A percentile compares a stretch with the other conserved stretches of the same genome.
phyloP scores from a whole-genome alignment of 805 yeast species.

The Isabelozyma rhagii region DNA sequence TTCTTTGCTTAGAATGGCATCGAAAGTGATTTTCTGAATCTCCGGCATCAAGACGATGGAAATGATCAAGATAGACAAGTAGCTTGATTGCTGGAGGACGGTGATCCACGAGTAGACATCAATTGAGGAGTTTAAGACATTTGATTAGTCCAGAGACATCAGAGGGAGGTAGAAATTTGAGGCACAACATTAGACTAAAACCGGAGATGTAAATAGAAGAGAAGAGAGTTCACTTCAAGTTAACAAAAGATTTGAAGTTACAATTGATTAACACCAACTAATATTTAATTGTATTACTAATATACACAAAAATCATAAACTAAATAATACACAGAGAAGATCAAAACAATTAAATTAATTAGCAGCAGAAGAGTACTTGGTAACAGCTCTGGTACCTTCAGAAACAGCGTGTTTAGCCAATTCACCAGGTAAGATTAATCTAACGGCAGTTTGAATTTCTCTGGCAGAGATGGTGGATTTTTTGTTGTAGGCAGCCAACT shows the following conservation, averaged over 20 bases:
- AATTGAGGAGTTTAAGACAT: no score
- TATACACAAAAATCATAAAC: not conserved
- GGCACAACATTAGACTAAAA: no score
- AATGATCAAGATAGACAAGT: slow-evolving; percentile 41
- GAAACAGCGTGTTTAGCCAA: slow-evolving; percentile 40
- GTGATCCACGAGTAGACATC: slow-evolving; percentile 14
- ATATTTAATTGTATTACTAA: not conserved
- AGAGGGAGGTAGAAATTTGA: no score
- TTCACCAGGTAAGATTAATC: slow-evolving; percentile 39
- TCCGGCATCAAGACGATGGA: slow-evolving; percentile 44
- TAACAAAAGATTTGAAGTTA: no score
- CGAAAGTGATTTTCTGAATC: slow-evolving; percentile 46
- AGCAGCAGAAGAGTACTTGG: slow-evolving; percentile 38
- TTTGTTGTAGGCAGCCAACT: slow-evolving; percentile 39
- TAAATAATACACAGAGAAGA: not conserved
- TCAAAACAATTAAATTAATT: slow-evolving; percentile 14
- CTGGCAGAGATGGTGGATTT: slow-evolving; percentile 38
- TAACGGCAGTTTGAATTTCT: slow-evolving; percentile 37
- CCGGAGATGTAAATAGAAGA: no score
- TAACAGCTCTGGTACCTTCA: slow-evolving; percentile 39
- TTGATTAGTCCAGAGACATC: no score
- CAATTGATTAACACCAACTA: not conserved
- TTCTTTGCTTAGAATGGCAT: slow-evolving; percentile 44
- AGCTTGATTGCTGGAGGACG: slow-evolving; percentile 40
- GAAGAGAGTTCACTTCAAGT: no score